These are phyloP conservation scores for Ceratocystiopsis sp. DNA, from an alignment of 2,329 filamentous ascomycete species.

Conservation along the genomic window DNA sequence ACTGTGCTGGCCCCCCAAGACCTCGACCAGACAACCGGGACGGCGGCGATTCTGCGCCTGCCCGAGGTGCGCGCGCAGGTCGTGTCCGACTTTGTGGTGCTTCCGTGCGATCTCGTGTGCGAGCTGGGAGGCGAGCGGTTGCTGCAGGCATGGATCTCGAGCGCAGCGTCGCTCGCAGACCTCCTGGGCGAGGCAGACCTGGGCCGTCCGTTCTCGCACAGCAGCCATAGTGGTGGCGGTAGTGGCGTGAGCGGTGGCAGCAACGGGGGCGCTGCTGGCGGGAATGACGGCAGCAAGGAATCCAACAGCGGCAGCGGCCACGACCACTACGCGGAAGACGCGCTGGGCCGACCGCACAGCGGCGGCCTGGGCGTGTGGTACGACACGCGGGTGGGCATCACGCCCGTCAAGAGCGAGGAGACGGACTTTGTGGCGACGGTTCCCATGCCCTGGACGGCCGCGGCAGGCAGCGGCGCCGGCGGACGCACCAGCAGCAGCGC, in stretches of 20 bases:
- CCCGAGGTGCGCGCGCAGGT: constrained; percentile 67
- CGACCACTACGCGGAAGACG: constrained; percentile 4
- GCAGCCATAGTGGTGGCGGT: not conserved
- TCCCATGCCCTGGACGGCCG: constrained; percentile 40
- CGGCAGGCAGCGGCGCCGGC: constrained; percentile 25
- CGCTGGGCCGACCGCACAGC: constrained; percentile 26
- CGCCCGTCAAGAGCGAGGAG: constrained; percentile 72
- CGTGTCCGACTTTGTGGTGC: constrained; percentile 70
- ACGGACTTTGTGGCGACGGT: constrained; percentile 80
- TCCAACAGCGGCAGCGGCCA: not conserved
- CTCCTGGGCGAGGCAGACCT: constrained; percentile 30
- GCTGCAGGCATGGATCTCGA: constrained; percentile 83
- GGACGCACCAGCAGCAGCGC: not conserved
- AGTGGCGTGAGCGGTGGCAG: constrained; percentile 9
- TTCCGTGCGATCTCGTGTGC: constrained; percentile 88
- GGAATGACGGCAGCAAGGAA: constrained; percentile 10
- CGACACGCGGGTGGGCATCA: constrained; percentile 53
- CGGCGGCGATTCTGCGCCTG: constrained; percentile 71
- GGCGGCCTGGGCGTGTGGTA: constrained; percentile 87
- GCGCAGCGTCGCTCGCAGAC: constrained; percentile 51
- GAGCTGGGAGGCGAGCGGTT: constrained; percentile 71
- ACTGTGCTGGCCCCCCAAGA: constrained; percentile 60
- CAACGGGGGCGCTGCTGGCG: constrained; percentile 5
- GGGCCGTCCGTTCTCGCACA: not conserved
- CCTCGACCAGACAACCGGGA: constrained; percentile 71